Conservation (phyloP, 345 rosid genomes). For the Lagerstroemia speciosa region DNA sequence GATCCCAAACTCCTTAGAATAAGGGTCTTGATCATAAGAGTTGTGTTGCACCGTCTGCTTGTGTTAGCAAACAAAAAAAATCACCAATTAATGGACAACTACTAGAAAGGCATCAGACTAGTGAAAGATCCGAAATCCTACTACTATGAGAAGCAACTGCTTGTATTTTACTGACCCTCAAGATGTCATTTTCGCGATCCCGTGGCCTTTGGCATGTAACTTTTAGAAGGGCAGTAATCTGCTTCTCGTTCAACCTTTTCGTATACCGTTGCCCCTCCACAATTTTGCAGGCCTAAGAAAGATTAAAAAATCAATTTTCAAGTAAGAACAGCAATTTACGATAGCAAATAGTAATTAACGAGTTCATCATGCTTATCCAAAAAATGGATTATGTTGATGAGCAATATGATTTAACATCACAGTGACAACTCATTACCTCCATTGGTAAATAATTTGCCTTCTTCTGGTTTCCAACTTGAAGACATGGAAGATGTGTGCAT, state of each 20-base stretch:
- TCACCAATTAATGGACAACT: background rate
- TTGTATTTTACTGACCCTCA: conserved; percentile 34
- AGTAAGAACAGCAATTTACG: background rate
- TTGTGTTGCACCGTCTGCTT: conserved; percentile 83
- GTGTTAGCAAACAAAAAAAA: conserved; percentile 2
- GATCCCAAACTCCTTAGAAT: conserved; percentile 91
- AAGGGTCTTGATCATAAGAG: conserved; percentile 87
- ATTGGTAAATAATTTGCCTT: conserved; percentile 98
- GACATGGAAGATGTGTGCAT: conserved; percentile 92
- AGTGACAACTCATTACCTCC: conserved; percentile 48
- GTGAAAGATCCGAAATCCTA: background rate
- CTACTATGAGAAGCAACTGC: background rate
- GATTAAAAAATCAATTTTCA: conserved; percentile 1
- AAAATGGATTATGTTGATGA: background rate
- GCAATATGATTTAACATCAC: background rate
- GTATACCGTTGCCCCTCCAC: conserved; percentile 96
- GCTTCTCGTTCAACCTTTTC: conserved; percentile 86
- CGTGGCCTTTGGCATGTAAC: conserved; percentile 97
- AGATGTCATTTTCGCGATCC: conserved; percentile 80
- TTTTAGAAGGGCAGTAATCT: conserved; percentile 80
- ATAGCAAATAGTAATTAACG: background rate
- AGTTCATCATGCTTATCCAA: background rate
- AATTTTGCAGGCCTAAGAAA: conserved; percentile 91
- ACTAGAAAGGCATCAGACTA: background rate
- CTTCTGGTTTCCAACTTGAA: conserved; percentile 96